Evolutionary conservation across 345 rosid genomes (phyloP).

Genomic region (Populus euphratica): DNA sequence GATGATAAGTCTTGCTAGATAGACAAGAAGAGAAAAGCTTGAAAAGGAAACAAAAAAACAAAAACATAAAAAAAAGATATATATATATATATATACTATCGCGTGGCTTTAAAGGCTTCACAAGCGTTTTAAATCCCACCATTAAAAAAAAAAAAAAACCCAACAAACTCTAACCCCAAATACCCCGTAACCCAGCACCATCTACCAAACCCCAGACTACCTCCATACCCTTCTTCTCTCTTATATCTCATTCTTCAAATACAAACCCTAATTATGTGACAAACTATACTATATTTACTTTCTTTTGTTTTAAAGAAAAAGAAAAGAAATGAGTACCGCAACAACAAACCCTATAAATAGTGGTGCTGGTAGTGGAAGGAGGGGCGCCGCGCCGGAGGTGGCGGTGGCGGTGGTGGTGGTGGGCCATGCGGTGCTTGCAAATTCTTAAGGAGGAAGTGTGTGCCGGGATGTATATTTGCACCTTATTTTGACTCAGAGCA

Average conservation of each 20-base stretch:
- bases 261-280: conserved; percentile 12
- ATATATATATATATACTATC: conserved; percentile 24
- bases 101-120: conserved; percentile 96
- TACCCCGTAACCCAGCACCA: conserved; percentile 23
- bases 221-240: neutral
- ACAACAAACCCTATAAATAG: conserved; percentile 39
- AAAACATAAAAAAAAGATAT: conserved; percentile 2
- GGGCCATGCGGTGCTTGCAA: conserved; percentile 38
- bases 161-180: conserved; percentile 3
- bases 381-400: conserved; percentile 23
- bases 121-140: conserved; percentile 31
- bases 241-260: neutral
- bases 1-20: conserved; percentile 28
- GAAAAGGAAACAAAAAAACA: conserved; percentile 1
- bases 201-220: conserved; percentile 35
- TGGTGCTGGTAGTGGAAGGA: conserved; percentile 33
- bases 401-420: neutral
- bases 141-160: conserved; percentile 11
- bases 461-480: conserved; percentile 33
- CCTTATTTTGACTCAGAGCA: conserved; percentile 36
- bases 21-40: conserved; percentile 37
- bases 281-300: neutral
- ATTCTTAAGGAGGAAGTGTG: conserved; percentile 35
- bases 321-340: conserved; percentile 41
- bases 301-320: neutral